Evolutionary conservation across 768 basidiomycete species (phyloP).

Genomic region (Rhizopogon sp.): DNA sequence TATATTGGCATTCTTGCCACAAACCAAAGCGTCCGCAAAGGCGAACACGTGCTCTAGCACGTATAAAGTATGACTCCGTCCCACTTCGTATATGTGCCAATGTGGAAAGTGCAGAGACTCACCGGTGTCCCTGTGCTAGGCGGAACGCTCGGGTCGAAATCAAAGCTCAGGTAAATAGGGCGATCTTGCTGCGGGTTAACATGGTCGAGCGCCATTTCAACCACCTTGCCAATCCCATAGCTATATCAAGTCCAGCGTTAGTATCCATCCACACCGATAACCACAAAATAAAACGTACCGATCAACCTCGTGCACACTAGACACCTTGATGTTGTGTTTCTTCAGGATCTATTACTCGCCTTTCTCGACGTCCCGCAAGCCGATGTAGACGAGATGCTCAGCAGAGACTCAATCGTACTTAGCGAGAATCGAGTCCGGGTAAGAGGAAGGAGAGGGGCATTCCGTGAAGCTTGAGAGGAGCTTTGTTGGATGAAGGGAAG

Average conservation of each 20-base stretch:
- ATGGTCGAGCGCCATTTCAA: constrained; percentile 82
- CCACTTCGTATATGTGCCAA: neutral
- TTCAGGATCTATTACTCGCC: constrained; percentile 86
- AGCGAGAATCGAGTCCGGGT: neutral
- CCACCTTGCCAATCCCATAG: constrained; percentile 58
- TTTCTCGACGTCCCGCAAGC: constrained; percentile 87
- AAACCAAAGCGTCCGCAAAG: neutral
- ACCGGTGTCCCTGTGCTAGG: constrained; percentile 88
- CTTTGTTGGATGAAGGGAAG: no score
- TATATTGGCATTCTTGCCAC: neutral
- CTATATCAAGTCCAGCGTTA: no score
- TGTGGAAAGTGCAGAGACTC: constrained; percentile 13
- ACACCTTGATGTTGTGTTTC: constrained; percentile 74
- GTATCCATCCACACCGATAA: constrained; percentile 38
- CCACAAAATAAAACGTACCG: constrained; percentile 28
- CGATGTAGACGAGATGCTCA: constrained; percentile 89
- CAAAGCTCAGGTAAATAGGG: constrained; percentile 95
- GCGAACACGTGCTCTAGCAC: neutral
- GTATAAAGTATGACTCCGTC: neutral
- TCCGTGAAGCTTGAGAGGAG: constrained; percentile 61
- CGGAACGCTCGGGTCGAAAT: constrained; percentile 81
- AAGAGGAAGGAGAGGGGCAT: constrained; percentile 95
- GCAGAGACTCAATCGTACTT: constrained; percentile 59
- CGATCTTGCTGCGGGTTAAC: constrained; percentile 80
- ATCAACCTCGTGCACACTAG: constrained; percentile 89